Conservation (phyloP, 768 basidiomycete species). For the Russula foetens region DNA sequence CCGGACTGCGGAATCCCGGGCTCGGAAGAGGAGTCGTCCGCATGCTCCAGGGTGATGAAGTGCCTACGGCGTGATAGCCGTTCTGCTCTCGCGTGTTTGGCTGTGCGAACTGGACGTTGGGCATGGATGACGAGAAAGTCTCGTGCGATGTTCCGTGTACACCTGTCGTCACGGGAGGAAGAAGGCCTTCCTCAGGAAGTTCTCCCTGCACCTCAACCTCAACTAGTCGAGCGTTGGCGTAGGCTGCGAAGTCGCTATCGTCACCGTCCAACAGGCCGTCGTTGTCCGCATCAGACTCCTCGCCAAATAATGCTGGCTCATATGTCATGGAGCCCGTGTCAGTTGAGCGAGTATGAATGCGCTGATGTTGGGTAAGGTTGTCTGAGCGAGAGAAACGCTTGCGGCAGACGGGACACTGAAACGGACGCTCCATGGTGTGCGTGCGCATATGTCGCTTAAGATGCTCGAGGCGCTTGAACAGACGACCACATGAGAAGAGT, state of each 20-base stretch:
- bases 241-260: constrained; percentile 18
- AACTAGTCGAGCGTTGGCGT: constrained; percentile 22
- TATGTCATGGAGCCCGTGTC: constrained; percentile 19
- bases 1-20: constrained; percentile 13
- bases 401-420: constrained; percentile 60
- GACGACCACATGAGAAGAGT: constrained; percentile 69
- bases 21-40: constrained; percentile 10
- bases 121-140: constrained; percentile 2
- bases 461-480: constrained; percentile 92
- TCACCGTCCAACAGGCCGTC: constrained; percentile 29
- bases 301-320: constrained; percentile 15
- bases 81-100: constrained; percentile 9
- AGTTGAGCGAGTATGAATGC: constrained; percentile 58
- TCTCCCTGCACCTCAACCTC: constrained; percentile 19
- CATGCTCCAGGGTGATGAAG: constrained; percentile 14
- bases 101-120: constrained; percentile 15
- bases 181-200: constrained; percentile 16
- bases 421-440: constrained; percentile 86
- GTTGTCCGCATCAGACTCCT: constrained; percentile 25
- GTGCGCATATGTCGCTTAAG: constrained; percentile 82
- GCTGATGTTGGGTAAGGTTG: constrained; percentile 79
- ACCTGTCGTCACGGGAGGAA: constrained; percentile 1
- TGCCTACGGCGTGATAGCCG: constrained; percentile 4
- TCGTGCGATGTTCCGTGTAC: background rate
- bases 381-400: constrained; percentile 86